Percentiles rank a stretch among this genome's conserved stretches.
Conservation (phyloP, 2,329 filamentous ascomycete genomes). For the Aspergillus sp. region DNA sequence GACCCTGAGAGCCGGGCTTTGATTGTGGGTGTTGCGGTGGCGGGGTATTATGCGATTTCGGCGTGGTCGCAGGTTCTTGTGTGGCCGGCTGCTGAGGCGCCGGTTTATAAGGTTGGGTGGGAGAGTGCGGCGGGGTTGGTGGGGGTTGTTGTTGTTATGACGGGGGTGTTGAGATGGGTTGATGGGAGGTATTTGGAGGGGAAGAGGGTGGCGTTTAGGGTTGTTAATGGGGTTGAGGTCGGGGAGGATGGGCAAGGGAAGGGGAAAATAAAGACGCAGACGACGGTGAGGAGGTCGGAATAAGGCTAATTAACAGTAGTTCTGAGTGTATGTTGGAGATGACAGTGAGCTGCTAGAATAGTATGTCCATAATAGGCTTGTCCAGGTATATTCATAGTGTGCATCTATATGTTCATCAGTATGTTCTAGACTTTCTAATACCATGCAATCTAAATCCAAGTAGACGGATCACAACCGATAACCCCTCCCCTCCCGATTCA, state of each 20-base stretch:
- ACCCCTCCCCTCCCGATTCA: slow-evolving; percentile 34
- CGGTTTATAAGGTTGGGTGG: slow-evolving; percentile 46
- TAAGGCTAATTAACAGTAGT: too few species aligned
- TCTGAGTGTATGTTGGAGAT: too few species aligned
- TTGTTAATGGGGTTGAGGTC: slow-evolving; percentile 5
- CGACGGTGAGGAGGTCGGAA: background rate
- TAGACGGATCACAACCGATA: background rate
- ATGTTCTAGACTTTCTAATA: too few species aligned
- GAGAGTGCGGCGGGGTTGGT: slow-evolving; percentile 42
- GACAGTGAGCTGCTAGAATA: too few species aligned
- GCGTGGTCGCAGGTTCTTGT: slow-evolving; percentile 49
- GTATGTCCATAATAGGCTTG: too few species aligned
- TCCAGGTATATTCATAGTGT: too few species aligned
- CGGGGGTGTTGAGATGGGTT: slow-evolving; percentile 38
- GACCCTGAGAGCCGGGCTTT: slow-evolving; percentile 46
- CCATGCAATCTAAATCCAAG: too few species aligned
- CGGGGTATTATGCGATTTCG: slow-evolving; percentile 45
- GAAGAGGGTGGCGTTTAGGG: slow-evolving; percentile 15
- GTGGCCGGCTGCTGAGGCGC: slow-evolving; percentile 48
- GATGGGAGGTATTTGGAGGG: slow-evolving; percentile 37
- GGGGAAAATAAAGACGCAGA: background rate
- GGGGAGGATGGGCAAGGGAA: slow-evolving; percentile 1
- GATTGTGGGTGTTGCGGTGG: slow-evolving; percentile 45
- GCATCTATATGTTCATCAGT: too few species aligned
- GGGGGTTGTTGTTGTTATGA: slow-evolving; percentile 42